A percentile compares a stretch with the other conserved stretches of the same genome.
phyloP scores from a whole-genome alignment of 1,284 basidiomycete species.

The Chondrostereum purpureum region DNA sequence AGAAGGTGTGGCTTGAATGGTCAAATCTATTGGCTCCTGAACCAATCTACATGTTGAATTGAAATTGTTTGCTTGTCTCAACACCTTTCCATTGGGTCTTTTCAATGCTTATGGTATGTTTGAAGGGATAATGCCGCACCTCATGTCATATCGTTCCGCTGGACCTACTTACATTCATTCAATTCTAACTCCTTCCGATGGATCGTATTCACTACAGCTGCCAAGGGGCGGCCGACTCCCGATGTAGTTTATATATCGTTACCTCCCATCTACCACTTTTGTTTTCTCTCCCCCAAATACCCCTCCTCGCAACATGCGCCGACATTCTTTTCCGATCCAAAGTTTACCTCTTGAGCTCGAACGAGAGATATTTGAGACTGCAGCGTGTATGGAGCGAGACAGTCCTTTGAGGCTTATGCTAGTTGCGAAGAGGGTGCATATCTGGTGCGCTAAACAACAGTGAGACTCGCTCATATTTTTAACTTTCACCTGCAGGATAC shows the following conservation, averaged over 20 bases:
- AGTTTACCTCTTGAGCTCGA: constrained; percentile 28
- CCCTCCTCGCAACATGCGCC: constrained; percentile 6
- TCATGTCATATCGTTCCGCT: too few relatives aligned
- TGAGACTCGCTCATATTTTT: not conserved
- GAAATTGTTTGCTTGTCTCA: too few relatives aligned
- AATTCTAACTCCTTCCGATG: too few relatives aligned
- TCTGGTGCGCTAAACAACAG: constrained; percentile 20
- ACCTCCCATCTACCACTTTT: constrained; percentile 19
- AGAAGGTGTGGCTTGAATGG: too few relatives aligned
- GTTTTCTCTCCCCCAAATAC: constrained; percentile 11
- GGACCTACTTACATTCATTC: too few relatives aligned
- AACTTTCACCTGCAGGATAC: constrained; percentile 20
- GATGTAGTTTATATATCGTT: constrained; percentile 15
- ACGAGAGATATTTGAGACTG: constrained; percentile 25
- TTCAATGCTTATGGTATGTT: too few relatives aligned
- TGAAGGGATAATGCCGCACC: too few relatives aligned
- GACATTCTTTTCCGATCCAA: constrained; percentile 20
- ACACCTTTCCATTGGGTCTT: too few relatives aligned
- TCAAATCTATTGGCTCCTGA: too few relatives aligned
- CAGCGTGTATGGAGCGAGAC: constrained; percentile 18
- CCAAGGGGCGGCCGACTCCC: not conserved
- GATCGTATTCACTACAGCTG: too few relatives aligned
- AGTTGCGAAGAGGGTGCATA: constrained; percentile 23
- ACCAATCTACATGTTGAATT: too few relatives aligned
- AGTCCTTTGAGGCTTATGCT: constrained; percentile 21